Evolutionary conservation across 2,329 filamentous ascomycete species (phyloP), one percentile per base, ranked within the genome.

Genomic region (Claviceps sp.): DNA sequence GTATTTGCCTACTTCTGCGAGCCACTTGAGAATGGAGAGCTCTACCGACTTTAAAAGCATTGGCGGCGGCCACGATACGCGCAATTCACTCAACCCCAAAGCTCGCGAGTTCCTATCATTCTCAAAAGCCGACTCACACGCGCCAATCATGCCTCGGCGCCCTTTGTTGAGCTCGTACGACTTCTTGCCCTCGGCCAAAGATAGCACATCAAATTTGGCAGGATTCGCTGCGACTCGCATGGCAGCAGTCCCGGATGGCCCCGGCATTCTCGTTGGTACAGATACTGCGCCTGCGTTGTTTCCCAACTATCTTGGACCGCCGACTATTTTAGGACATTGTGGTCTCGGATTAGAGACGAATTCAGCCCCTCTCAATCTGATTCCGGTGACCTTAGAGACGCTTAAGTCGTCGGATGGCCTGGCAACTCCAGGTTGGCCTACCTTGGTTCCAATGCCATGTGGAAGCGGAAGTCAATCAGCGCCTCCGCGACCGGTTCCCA

Each of bases 401-500:
- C 39, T 8, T 22, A 50, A 45, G 20, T 26, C 42, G 43, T 36
- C 43, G 22, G 29, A 34, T 34, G 9, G 29, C 9, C 29, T 34
- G 29, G 8, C 9, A 34, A 34, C 29, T 34, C 29, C 29, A 34
- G 29, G 9, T 34, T 29, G 36, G 42, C 29, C 9, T 45, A 13
- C 20, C 49, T 16, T 45, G 4, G 20, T 9, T 50, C 23, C 50
- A 11, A n/a, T 36, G 11, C 22, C 44, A 13, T 11, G 42, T n/a
- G 49, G 34, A 47, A 29, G 9, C 11, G 42, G 17, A 22, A n/a
- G 16, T 9, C 29, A 23, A 20, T 34, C 17, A 40, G 54, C 50
- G 5, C 62, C 61, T 11, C 53, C 53, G 5, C 53, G 53, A 5
- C 53, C 50, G 36, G 66, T 66, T 40, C 63, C 61, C 4, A 75